Percentiles rank a stretch among this genome's conserved stretches.
These are phyloP conservation scores for Podospora fimiseda DNA, from an alignment of 495 filamentous ascomycete species.

Conservation along the genomic window DNA sequence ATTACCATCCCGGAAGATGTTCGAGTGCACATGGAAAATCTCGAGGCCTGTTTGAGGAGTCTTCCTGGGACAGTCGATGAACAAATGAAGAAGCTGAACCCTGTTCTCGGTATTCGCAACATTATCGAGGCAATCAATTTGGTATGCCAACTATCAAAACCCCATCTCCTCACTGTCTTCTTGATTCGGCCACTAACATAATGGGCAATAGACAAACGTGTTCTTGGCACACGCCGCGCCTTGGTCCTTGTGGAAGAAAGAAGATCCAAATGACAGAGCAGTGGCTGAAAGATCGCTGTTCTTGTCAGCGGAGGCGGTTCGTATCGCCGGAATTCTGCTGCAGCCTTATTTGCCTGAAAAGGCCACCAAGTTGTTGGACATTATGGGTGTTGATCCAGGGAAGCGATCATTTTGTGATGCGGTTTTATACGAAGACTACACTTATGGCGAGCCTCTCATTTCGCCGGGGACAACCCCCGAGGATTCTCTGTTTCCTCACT, in stretches of 20 bases:
- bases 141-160: constrained; percentile 35
- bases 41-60: constrained; percentile 5
- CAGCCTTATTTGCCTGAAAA: constrained; percentile 91
- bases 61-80: constrained; percentile 32
- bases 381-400: constrained; percentile 61
- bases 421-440: constrained; percentile 51
- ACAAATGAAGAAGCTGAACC: constrained; percentile 60
- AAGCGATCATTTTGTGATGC: constrained; percentile 53
- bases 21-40: not conserved
- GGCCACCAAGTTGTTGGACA: constrained; percentile 64
- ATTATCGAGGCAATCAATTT: constrained; percentile 59
- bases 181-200: no score
- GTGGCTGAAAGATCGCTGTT: constrained; percentile 49
- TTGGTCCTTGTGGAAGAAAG: constrained; percentile 25
- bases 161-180: no score
- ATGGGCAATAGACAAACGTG: constrained; percentile 75
- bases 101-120: constrained; percentile 55
- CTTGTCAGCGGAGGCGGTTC: constrained; percentile 67
- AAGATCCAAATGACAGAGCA: not conserved
- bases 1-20: no score
- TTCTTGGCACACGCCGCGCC: constrained; percentile 47
- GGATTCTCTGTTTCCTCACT: constrained; percentile 32
- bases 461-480: constrained; percentile 31
- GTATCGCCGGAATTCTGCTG: constrained; percentile 74
- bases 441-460: constrained; percentile 57